A percentile compares a stretch with the other conserved stretches of the same genome.
phyloP scores from a whole-genome alignment of 345 rosid species.

The Salix purpurea region DNA sequence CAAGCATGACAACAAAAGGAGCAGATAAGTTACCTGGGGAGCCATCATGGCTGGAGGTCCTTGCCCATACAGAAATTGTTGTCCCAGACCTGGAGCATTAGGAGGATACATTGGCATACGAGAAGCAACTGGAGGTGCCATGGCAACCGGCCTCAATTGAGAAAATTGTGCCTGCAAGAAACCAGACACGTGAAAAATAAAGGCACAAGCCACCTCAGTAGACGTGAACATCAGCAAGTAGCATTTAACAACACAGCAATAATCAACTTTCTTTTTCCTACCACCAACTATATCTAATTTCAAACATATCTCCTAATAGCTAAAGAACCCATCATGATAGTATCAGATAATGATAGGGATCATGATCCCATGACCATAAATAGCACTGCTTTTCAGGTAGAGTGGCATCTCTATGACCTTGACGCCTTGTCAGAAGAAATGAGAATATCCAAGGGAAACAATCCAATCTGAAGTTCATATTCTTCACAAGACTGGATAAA shows the following conservation, averaged over 20 bases:
- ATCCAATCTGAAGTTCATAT: neutral
- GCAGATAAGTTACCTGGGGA: constrained; percentile 10
- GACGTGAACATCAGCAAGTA: neutral
- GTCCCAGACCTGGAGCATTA: constrained; percentile 24
- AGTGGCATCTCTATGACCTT: neutral
- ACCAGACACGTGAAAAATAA: neutral
- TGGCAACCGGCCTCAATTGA: constrained; percentile 22
- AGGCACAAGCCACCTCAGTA: neutral
- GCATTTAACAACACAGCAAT: neutral
- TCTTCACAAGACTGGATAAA: neutral
- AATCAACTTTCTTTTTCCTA: neutral
- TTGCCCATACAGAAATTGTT: constrained; percentile 25
- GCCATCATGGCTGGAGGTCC: constrained; percentile 24
- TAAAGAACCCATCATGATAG: neutral
- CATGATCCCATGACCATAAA: neutral
- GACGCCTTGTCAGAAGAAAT: neutral
- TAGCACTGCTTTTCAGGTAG: neutral
- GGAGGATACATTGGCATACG: constrained; percentile 25
- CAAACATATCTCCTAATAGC: neutral
- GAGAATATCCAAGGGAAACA: neutral
- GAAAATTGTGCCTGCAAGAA: constrained; percentile 25
- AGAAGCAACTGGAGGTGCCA: constrained; percentile 18
- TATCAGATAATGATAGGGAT: neutral
- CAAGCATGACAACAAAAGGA: neutral
- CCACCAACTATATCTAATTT: neutral